phyloP scores from a whole-genome alignment of 495 filamentous ascomycete species.

The Xylona heveae region DNA sequence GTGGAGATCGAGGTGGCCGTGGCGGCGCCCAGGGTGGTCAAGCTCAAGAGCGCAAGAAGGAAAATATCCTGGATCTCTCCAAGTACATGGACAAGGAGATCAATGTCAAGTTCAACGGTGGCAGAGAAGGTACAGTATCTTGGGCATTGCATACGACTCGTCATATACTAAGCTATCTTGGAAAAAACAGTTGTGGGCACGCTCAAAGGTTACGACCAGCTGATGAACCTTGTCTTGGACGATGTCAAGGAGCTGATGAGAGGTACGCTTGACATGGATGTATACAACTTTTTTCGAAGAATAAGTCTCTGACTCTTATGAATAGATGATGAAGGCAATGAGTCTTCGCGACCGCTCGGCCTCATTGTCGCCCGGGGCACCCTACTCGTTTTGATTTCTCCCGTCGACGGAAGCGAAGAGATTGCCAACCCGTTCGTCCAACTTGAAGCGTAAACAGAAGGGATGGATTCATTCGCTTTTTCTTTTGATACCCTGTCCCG shows the following conservation, averaged over 20 bases:
- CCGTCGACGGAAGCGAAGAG: slow-evolving; percentile 82
- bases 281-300: no score
- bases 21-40: slow-evolving; percentile 18
- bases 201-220: slow-evolving; percentile 84
- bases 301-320: no score
- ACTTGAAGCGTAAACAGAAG: slow-evolving; percentile 27
- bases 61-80: slow-evolving; percentile 85
- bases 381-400: slow-evolving; percentile 75
- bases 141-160: background rate
- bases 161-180: background rate
- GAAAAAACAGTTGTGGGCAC: slow-evolving; percentile 48
- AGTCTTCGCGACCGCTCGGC: slow-evolving; percentile 61
- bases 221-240: slow-evolving; percentile 95
- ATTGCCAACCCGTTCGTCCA: slow-evolving; percentile 85
- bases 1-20: slow-evolving; percentile 6
- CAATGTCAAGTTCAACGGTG: slow-evolving; percentile 88
- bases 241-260: slow-evolving; percentile 76
- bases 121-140: slow-evolving; percentile 53
- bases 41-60: slow-evolving; percentile 76
- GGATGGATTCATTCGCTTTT: background rate
- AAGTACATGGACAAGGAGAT: slow-evolving; percentile 96
- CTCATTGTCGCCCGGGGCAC: slow-evolving; percentile 86
- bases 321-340: slow-evolving; percentile 84
- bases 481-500: background rate
- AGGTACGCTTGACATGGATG: slow-evolving; percentile 39